Conservation (phyloP, 805 yeast species). For the Candida qinlingensis region DNA sequence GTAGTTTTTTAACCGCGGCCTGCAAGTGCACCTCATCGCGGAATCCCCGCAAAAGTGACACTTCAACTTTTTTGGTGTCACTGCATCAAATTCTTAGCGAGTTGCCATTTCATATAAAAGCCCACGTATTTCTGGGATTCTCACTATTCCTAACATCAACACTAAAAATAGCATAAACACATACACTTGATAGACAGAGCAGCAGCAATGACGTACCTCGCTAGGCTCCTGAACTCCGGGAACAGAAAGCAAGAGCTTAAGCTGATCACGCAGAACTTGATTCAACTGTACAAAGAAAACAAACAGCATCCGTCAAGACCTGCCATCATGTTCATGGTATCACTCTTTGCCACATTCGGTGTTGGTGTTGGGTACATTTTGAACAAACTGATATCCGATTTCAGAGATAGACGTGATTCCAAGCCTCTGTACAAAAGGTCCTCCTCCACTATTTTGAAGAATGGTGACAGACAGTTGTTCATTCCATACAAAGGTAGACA, state of each 20-base stretch:
- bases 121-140: neutral
- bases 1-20: too few species aligned
- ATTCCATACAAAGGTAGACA: conserved; percentile 25
- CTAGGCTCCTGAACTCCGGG: conserved; percentile 16
- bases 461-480: conserved; percentile 27
- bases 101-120: neutral
- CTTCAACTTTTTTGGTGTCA: neutral
- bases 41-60: neutral
- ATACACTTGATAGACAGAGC: neutral
- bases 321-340: conserved; percentile 23
- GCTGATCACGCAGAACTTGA: conserved; percentile 17
- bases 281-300: conserved; percentile 24
- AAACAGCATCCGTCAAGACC: conserved; percentile 23
- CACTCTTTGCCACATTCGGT: conserved; percentile 21
- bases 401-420: conserved; percentile 24
- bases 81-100: neutral
- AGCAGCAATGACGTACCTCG: conserved; percentile 7
- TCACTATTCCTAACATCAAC: neutral
- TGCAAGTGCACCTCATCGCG: too few species aligned
- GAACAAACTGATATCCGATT: conserved; percentile 24
- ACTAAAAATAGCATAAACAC: neutral
- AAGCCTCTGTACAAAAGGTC: conserved; percentile 25
- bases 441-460: conserved; percentile 24
- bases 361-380: conserved; percentile 17
- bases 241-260: conserved; percentile 18